Conservation (phyloP, 1,284 basidiomycete species). For the Uromyces viciae-fabae region DNA sequence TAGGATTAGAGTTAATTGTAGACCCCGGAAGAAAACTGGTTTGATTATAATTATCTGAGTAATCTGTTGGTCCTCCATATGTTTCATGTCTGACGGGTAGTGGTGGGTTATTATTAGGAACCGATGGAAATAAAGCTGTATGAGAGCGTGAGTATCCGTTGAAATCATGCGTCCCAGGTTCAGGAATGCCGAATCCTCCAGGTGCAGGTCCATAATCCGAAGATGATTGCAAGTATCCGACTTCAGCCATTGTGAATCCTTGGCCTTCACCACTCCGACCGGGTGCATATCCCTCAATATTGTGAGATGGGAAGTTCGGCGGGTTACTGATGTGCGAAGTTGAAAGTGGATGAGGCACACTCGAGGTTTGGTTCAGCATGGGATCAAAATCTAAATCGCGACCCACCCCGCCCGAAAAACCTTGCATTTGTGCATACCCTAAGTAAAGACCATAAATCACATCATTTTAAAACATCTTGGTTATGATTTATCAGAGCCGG, state of each 20-base stretch:
- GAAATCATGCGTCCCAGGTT: constrained; percentile 1
- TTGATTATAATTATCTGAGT: too few relatives aligned
- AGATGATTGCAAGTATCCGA: not conserved
- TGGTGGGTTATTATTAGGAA: not conserved
- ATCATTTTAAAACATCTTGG: not conserved
- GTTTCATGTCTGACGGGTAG: constrained; percentile 14
- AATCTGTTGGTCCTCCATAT: too few relatives aligned
- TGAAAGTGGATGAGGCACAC: not conserved
- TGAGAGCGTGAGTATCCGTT: constrained; percentile 7
- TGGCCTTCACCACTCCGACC: not conserved
- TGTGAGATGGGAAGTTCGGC: not conserved
- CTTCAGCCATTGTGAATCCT: constrained; percentile 31
- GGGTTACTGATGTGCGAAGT: not conserved
- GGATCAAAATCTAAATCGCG: constrained; percentile 32
- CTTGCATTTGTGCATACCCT: constrained; percentile 43
- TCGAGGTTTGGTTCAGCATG: not conserved
- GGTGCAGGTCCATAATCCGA: constrained; percentile 26
- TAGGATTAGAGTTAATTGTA: not conserved
- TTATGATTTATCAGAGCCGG: not conserved
- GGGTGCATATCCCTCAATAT: not conserved
- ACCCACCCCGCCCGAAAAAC: constrained; percentile 20
- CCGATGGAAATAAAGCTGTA: not conserved
- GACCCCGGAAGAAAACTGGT: not conserved
- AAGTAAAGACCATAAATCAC: not conserved
- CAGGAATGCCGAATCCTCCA: constrained; percentile 32